phyloP scores from a whole-genome alignment of 495 filamentous ascomycete genomes.

The Ramalina peruviana region DNA sequence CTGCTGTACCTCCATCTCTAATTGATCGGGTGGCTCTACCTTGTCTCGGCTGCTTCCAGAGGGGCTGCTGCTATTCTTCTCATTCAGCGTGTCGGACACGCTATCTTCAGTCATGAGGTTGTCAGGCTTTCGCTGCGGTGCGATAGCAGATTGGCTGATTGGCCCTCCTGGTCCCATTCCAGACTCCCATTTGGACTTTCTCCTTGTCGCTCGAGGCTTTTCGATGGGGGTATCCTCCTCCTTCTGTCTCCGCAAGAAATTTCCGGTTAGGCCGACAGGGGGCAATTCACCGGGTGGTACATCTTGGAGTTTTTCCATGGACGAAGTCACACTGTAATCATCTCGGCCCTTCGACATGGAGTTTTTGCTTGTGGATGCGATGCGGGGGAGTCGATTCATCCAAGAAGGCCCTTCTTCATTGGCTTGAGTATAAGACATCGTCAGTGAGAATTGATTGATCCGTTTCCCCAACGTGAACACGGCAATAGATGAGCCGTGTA shows the following conservation, averaged over 20 bases:
- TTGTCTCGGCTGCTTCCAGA: constrained; percentile 10
- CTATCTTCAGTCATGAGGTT: constrained; percentile 21
- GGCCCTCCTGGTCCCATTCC: constrained; percentile 74
- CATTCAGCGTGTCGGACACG: constrained; percentile 24
- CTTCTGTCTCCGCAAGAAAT: constrained; percentile 69
- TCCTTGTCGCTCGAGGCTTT: constrained; percentile 44
- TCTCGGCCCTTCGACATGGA: constrained; percentile 69
- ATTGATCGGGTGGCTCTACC: constrained; percentile 11
- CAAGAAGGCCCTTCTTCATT: constrained; percentile 82
- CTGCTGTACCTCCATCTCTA: constrained; percentile 12
- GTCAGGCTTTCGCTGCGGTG: constrained; percentile 43
- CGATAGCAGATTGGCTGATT: constrained; percentile 81
- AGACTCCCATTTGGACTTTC: constrained; percentile 56
- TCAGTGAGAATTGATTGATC: constrained; percentile 92
- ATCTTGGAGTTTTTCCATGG: constrained; percentile 49
- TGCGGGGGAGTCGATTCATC: constrained; percentile 89
- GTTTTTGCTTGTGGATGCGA: constrained; percentile 62
- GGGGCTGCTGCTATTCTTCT: constrained; percentile 14
- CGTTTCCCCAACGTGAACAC: constrained; percentile 97
- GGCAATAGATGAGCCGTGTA: constrained; percentile 94
- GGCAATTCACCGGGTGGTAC: constrained; percentile 68
- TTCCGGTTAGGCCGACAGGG: constrained; percentile 57
- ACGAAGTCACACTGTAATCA: constrained; percentile 38
- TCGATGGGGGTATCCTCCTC: constrained; percentile 56
- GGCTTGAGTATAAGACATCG: constrained; percentile 85